Evolutionary conservation across 1,284 basidiomycete species (phyloP).

Genomic region (Melampsora larici-populina): DNA sequence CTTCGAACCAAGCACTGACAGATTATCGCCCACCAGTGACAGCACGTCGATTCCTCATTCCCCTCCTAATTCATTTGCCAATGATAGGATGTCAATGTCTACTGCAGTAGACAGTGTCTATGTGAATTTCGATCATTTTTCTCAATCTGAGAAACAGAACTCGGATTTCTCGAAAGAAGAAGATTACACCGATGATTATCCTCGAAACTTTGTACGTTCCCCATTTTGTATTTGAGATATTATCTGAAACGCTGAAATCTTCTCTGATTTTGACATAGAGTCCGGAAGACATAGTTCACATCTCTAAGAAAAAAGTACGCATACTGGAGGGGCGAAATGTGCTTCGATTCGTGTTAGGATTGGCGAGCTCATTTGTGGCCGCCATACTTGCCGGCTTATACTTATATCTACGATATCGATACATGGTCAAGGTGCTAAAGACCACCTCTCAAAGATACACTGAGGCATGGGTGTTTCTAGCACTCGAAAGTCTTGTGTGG

Average conservation of each 20-base stretch:
- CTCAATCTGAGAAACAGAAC: neutral
- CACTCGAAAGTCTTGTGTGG: neutral
- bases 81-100: neutral
- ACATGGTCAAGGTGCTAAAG: neutral
- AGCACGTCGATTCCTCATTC: neutral
- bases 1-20: neutral
- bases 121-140: neutral
- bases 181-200: neutral
- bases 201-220: neutral
- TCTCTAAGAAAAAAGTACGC: neutral
- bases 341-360: neutral
- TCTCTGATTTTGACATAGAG: neutral
- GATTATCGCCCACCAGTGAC: neutral
- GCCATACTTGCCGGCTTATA: neutral
- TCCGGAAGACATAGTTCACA: neutral
- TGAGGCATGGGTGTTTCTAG: neutral
- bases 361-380: neutral
- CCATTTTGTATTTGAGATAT: neutral
- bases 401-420: neutral
- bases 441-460: neutral
- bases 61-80: neutral
- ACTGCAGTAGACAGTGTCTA: neutral
- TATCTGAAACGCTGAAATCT: neutral
- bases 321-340: neutral
- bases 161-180: neutral